Conservation (phyloP, 2,329 filamentous ascomycete species). For the Trichocomaceae sp. region DNA sequence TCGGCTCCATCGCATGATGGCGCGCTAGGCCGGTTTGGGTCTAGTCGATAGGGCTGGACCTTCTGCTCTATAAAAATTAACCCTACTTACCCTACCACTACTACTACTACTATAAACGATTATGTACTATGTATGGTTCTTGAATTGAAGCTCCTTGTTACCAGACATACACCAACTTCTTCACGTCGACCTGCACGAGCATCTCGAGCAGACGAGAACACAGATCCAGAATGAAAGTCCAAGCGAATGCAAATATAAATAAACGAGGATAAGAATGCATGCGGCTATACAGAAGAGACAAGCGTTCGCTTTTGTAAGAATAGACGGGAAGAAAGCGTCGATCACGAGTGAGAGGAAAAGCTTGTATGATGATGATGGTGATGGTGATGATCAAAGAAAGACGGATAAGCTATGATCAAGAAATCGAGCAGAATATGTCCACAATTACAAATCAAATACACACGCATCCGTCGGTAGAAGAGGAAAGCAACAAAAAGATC, state of each 20-base stretch:
- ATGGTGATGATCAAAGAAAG: neutral
- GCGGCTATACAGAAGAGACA: conserved; percentile 2
- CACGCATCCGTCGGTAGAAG: conserved; percentile 10
- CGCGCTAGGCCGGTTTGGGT: neutral
- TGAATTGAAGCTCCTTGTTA: neutral
- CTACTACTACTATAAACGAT: no score
- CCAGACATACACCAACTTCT: neutral
- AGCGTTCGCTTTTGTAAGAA: conserved; percentile 15
- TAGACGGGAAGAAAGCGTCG: conserved; percentile 21
- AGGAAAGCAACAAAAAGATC: conserved; percentile 8
- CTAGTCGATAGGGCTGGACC: neutral
- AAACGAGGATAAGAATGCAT: neutral
- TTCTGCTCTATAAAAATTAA: no score
- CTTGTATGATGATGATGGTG: conserved; percentile 2
- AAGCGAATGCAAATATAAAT: conserved; percentile 6
- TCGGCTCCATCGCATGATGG: neutral
- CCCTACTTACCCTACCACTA: no score
- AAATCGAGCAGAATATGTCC: conserved; percentile 1
- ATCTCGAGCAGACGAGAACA: neutral
- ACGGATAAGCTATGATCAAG: neutral
- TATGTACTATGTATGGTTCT: neutral
- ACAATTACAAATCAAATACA: conserved; percentile 11
- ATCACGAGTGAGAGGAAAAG: conserved; percentile 10
- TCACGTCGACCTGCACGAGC: neutral
- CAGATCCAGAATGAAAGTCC: neutral